A percentile compares a stretch with the other conserved stretches of the same genome.
Evolutionary conservation across 148 eudicot genomes (phyloP).

Genomic region (Persicaria maculosa): DNA sequence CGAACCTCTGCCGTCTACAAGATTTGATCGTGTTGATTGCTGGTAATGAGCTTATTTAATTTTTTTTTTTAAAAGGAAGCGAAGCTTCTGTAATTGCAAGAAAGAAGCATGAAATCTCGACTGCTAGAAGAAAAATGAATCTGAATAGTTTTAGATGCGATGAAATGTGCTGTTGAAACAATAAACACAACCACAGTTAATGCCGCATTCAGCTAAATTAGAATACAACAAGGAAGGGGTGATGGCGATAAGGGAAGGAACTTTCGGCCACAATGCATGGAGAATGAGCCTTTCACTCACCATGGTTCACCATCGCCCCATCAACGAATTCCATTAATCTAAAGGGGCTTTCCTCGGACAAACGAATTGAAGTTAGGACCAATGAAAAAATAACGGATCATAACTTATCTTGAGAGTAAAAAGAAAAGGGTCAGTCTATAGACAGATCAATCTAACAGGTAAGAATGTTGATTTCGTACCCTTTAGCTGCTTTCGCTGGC

Average conservation of each 20-base stretch:
- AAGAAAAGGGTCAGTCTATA: constrained; percentile 33
- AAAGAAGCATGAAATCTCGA: too few species aligned
- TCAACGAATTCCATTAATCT: constrained; percentile 9
- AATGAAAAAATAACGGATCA: constrained; percentile 16
- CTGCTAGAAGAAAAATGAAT: background rate
- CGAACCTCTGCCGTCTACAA: too few species aligned
- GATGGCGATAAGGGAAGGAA: background rate
- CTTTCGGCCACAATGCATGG: constrained; percentile 14
- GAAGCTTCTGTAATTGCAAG: too few species aligned
- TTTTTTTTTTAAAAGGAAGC: too few species aligned
- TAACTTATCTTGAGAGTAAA: constrained; percentile 3
- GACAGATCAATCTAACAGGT: constrained; percentile 24
- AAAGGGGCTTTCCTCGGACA: background rate
- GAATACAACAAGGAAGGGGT: constrained; percentile 7
- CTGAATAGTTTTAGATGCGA: background rate
- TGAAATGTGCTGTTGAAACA: background rate
- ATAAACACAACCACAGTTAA: background rate
- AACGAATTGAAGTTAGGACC: constrained; percentile 12
- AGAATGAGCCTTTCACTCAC: constrained; percentile 19
- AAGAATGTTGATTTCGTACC: constrained; percentile 9
- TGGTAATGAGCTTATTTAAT: too few species aligned
- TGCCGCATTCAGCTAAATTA: constrained; percentile 1
- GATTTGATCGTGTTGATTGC: too few species aligned
- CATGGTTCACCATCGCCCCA: constrained; percentile 12
- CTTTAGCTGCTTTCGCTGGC: constrained; percentile 41